Percentiles rank a stretch among this genome's conserved stretches.
These are phyloP conservation scores for Solanum ossicruentum DNA, from an alignment of 257 asterid species.

Conservation along the genomic window DNA sequence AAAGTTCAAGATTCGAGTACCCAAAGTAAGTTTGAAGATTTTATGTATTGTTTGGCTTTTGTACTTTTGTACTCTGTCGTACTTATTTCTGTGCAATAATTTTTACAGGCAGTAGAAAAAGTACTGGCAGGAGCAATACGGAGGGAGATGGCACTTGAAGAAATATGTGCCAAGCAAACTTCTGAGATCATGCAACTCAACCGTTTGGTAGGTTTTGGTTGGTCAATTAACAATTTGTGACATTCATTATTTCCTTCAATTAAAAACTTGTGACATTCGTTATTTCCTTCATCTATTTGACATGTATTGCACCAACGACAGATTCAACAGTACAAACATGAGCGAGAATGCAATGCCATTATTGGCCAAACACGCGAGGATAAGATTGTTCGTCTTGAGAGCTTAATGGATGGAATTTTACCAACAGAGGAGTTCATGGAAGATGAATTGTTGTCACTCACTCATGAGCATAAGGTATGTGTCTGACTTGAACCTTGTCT, in stretches of 20 bases:
- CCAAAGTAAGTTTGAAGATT: constrained; percentile 48
- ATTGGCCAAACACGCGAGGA: constrained; percentile 90
- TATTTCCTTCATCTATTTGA: not conserved
- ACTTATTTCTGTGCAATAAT: not conserved
- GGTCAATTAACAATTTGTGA: not conserved
- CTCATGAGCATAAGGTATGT: constrained; percentile 72
- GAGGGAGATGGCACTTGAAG: constrained; percentile 99
- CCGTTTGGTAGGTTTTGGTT: constrained; percentile 54
- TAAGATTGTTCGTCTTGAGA: constrained; percentile 87
- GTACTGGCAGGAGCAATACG: constrained; percentile 96
- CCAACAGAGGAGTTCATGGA: constrained; percentile 84
- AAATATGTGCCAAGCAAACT: constrained; percentile 61
- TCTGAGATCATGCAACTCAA: constrained; percentile 82
- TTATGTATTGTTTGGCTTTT: not conserved
- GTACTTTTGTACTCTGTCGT: not conserved
- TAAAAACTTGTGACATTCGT: not conserved
- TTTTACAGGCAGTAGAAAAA: constrained; percentile 81
- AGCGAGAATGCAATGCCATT: constrained; percentile 89
- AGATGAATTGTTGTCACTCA: constrained; percentile 59
- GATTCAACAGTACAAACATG: constrained; percentile 96
- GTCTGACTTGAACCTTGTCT: constrained; percentile 1
- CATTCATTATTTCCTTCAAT: not conserved
- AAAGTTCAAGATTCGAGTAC: constrained; percentile 50
- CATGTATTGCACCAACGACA: constrained; percentile 16
- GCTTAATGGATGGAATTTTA: constrained; percentile 88